Conservation (phyloP, 768 basidiomycete species). For the Xanthoconium purpureum region DNA sequence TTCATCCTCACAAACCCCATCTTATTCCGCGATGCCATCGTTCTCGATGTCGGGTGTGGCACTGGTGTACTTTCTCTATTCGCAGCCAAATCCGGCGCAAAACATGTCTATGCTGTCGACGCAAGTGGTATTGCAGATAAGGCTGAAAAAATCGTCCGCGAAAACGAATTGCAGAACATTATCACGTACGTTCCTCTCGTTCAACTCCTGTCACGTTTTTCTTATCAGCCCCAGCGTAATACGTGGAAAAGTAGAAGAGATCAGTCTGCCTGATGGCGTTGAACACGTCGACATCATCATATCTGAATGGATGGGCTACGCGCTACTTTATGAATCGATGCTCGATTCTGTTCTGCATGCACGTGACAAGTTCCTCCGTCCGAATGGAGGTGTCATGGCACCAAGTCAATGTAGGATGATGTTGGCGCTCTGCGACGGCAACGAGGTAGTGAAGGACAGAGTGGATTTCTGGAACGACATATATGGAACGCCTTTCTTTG, state of each 20-base stretch:
- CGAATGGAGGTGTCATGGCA: slow-evolving; percentile 75
- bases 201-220: not conserved
- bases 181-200: slow-evolving; percentile 51
- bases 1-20: slow-evolving; percentile 83
- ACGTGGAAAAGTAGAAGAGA: slow-evolving; percentile 87
- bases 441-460: slow-evolving; percentile 73
- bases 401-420: slow-evolving; percentile 88
- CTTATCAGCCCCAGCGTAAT: slow-evolving; percentile 54
- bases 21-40: slow-evolving; percentile 79
- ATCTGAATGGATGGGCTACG: slow-evolving; percentile 98
- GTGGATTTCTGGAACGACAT: slow-evolving; percentile 88
- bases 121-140: slow-evolving; percentile 81
- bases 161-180: slow-evolving; percentile 66
- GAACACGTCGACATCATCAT: slow-evolving; percentile 89
- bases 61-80: slow-evolving; percentile 91
- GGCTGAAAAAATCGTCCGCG: slow-evolving; percentile 73
- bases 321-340: slow-evolving; percentile 94
- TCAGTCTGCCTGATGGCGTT: slow-evolving; percentile 67
- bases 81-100: slow-evolving; percentile 85
- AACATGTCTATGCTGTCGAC: slow-evolving; percentile 87
- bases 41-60: slow-evolving; percentile 95
- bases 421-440: slow-evolving; percentile 77
- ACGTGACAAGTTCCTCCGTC: slow-evolving; percentile 78
- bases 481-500: slow-evolving; percentile 57
- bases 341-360: slow-evolving; percentile 91